These are phyloP conservation scores for Populus ilicifolia DNA, from an alignment of 345 rosid genomes.

Conservation along the genomic window DNA sequence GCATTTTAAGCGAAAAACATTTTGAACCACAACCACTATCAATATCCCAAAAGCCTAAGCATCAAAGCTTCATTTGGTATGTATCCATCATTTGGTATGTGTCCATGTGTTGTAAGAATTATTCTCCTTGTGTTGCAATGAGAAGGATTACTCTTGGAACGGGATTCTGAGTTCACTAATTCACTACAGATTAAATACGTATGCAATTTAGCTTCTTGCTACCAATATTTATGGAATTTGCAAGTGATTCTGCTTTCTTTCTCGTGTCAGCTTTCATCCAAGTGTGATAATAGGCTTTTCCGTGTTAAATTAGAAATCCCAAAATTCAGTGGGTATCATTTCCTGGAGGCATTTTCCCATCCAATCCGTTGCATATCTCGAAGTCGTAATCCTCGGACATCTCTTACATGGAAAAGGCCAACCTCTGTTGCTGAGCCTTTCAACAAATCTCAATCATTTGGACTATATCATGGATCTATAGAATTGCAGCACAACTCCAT, in stretches of 20 bases:
- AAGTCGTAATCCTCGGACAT: conserved; percentile 37
- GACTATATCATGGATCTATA: conserved; percentile 32
- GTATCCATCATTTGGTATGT: background rate
- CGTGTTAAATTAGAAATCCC: conserved; percentile 54
- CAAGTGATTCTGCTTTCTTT: conserved; percentile 8
- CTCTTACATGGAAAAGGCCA: conserved; percentile 48
- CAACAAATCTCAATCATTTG: conserved; percentile 34
- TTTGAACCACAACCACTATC: too few species aligned
- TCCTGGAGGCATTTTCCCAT: conserved; percentile 57
- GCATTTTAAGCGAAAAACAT: too few species aligned
- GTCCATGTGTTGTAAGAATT: background rate
- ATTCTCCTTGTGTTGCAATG: background rate
- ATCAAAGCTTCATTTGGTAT: background rate
- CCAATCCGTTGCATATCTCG: conserved; percentile 70
- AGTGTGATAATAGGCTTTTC: conserved; percentile 72
- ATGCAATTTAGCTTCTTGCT: background rate
- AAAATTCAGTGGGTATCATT: conserved; percentile 53
- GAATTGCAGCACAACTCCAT: conserved; percentile 38
- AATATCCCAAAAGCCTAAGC: background rate
- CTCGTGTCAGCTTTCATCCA: conserved; percentile 66
- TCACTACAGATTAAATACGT: background rate
- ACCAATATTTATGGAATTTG: conserved; percentile 2
- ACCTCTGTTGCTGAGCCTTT: conserved; percentile 27
- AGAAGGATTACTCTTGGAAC: background rate
- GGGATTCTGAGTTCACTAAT: background rate